Base-by-base conservation (phyloP, 106 monocot genomes). In the Allium fistulosum region DNA sequence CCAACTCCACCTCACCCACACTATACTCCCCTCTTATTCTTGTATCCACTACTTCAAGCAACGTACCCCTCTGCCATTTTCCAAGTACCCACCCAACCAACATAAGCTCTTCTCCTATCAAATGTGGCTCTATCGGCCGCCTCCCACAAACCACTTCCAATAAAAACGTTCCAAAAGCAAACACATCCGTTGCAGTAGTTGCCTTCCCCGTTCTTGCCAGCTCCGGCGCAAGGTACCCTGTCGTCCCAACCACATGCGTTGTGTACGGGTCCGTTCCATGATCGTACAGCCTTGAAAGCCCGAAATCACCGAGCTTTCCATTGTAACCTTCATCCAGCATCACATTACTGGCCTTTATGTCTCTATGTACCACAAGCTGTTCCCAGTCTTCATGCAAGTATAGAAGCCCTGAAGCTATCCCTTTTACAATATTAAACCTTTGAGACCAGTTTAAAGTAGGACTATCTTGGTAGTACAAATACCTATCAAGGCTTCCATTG, bases 401-500 rank as follows among this genome's bases (percentile, higher is more conserved):
- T 8, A 77, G 57, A 18, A 81, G 76, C 8, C 81, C 76, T 6
- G 61, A 56, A 17, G 81, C 72, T 9, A 72, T 28, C 4, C 58
- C 72, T 15, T 55, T 62, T 28, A 72, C 6, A 46, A 72, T 72
- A 10, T 28, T 57, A 62, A 49, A 76, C 56, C 68, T 67, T 52
- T 81, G 69, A 12, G 58, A 26, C 94, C 94, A 94, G 10, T 79
- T 66, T n/a, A 91, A 81, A 53, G 68, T 48, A 9, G 46, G 15
- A 15, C 61, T 60, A 53, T 26, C 17, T 12, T 26, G 57, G 45
- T 71, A 28, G 68, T 62, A 83, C 6, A 87, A 77, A 57, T 45
- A 67, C 17, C 59, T 70, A 66, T 80, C 88, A 4, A 94, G 86
- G 69, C 87, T 90, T 7, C 84, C 83, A 63, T 94, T 90, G 58